phyloP scores from a whole-genome alignment of 345 rosid species.

The Eucalyptus cloeziana region DNA sequence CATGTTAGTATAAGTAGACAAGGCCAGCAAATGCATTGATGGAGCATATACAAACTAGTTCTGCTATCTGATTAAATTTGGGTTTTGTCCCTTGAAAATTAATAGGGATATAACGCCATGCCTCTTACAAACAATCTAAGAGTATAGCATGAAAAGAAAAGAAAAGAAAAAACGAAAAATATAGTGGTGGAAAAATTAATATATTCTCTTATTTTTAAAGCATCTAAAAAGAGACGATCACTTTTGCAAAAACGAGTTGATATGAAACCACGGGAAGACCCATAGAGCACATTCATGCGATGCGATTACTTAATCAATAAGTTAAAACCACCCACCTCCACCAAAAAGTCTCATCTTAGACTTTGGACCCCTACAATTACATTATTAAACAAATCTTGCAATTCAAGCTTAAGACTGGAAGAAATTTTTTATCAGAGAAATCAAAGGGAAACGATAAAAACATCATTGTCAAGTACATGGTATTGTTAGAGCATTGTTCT shows the following conservation, averaged over 20 bases:
- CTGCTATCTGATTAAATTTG: neutral
- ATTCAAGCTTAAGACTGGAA: neutral
- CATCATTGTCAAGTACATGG: neutral
- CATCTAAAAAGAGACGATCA: neutral
- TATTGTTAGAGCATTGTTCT: neutral
- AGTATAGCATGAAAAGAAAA: neutral
- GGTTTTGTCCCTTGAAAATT: neutral
- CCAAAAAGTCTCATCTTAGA: neutral
- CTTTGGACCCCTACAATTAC: neutral
- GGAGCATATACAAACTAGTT: neutral
- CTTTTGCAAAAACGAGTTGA: accelerated
- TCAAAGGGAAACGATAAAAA: neutral
- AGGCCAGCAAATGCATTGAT: neutral
- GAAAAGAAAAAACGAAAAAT: neutral
- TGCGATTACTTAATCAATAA: neutral
- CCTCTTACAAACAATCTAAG: neutral
- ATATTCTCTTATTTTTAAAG: neutral
- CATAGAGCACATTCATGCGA: neutral
- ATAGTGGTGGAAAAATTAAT: neutral
- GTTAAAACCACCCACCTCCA: neutral
- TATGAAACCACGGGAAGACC: too few relatives aligned
- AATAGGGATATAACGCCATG: neutral
- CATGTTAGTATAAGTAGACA: neutral
- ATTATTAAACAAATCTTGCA: neutral
- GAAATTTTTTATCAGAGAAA: neutral